A percentile compares a stretch with the other conserved stretches of the same genome.
Evolutionary conservation across 345 rosid genomes (phyloP).

Genomic region (Punica granatum): DNA sequence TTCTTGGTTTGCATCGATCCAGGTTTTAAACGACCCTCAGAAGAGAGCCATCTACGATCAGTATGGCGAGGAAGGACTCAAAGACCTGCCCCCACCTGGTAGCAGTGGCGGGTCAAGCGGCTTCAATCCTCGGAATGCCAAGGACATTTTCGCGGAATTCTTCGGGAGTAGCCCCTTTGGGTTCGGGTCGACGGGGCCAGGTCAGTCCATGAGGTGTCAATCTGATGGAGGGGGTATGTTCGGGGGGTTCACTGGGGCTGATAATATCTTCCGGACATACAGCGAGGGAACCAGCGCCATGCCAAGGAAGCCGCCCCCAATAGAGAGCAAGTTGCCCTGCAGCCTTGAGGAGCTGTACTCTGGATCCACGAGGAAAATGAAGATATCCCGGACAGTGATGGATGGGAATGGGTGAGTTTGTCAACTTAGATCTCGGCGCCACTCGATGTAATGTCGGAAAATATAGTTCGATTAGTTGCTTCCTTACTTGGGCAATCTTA

Average conservation of each 20-base stretch:
- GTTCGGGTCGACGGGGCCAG: conserved; percentile 65
- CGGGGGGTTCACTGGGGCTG: conserved; percentile 46
- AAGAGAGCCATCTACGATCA: conserved; percentile 74
- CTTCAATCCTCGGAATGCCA: conserved; percentile 91
- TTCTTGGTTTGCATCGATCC: conserved; percentile 3
- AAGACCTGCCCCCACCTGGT: conserved; percentile 64
- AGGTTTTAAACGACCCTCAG: conserved; percentile 91
- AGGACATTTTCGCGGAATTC: conserved; percentile 92
- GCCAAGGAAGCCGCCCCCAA: conserved; percentile 75
- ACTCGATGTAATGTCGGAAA: too few relatives aligned
- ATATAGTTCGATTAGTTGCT: background rate
- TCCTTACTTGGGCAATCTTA: background rate
- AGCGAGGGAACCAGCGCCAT: conserved; percentile 37
- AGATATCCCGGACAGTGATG: conserved; percentile 82
- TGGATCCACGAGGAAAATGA: conserved; percentile 96
- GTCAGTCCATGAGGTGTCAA: conserved; percentile 65
- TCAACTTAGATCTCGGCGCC: background rate
- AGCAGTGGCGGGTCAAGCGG: conserved; percentile 40
- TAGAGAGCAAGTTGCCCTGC: conserved; percentile 89
- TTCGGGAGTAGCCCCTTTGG: conserved; percentile 87
- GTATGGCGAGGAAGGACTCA: conserved; percentile 89
- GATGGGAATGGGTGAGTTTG: conserved; percentile 56
- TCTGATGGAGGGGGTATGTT: conserved; percentile 69
- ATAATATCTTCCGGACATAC: conserved; percentile 55
- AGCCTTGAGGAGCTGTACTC: conserved; percentile 77